Percentiles rank a stretch among this genome's conserved stretches.
These are phyloP conservation scores for Aspergillus wentii DNA, from an alignment of 495 filamentous ascomycete species.

Conservation along the genomic window DNA sequence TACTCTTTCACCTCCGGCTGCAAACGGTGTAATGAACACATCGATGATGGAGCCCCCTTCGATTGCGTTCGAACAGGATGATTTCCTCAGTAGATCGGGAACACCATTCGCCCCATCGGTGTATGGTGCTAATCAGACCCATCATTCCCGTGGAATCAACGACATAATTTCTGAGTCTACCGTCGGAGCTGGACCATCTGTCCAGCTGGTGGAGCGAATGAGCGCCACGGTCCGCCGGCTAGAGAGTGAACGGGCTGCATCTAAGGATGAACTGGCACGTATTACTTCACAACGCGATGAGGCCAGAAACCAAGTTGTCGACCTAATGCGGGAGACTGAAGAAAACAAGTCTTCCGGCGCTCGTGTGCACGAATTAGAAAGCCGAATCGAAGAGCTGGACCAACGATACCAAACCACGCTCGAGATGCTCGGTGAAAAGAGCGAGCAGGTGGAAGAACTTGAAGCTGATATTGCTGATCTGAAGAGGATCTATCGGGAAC, in stretches of 20 bases:
- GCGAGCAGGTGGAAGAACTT: constrained; percentile 87
- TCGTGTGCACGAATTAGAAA: constrained; percentile 60
- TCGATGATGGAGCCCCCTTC: constrained; percentile 50
- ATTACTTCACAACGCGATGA: constrained; percentile 83
- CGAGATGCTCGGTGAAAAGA: constrained; percentile 96
- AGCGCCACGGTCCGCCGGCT: constrained; percentile 83
- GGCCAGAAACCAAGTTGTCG: constrained; percentile 82
- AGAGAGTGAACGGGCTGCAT: constrained; percentile 83
- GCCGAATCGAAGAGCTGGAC: constrained; percentile 51
- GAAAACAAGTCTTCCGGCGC: constrained; percentile 55
- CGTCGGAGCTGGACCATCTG: constrained; percentile 81
- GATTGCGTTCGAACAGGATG: constrained; percentile 59
- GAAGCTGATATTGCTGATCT: constrained; percentile 83
- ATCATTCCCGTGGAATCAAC: constrained; percentile 58
- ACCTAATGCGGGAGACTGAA: constrained; percentile 81
- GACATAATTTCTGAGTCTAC: constrained; percentile 90
- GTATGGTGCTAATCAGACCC: constrained; percentile 32
- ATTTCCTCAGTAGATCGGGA: constrained; percentile 55
- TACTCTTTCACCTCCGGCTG: constrained; percentile 28
- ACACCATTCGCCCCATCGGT: constrained; percentile 61
- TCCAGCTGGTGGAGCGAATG: constrained; percentile 97
- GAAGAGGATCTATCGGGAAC: constrained; percentile 90
- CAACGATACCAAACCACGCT: constrained; percentile 82
- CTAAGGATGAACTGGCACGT: constrained; percentile 76
- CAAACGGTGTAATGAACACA: constrained; percentile 24